A percentile compares a stretch with the other conserved stretches of the same genome.
phyloP scores from a whole-genome alignment of 129 eudicot genomes.

The Smallanthus sonchifolius region DNA sequence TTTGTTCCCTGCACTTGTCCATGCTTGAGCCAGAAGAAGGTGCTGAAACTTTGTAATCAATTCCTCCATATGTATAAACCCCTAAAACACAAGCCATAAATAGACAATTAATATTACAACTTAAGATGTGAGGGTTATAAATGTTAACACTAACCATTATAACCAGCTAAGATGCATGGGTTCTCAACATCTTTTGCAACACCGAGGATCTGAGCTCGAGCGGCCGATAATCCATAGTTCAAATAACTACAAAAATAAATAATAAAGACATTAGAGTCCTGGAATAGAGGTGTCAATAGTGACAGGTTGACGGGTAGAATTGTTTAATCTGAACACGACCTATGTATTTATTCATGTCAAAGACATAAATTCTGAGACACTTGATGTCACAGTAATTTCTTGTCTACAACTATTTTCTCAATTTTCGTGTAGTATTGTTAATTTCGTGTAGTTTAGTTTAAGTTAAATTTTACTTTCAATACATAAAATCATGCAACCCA shows the following conservation, averaged over 20 bases:
- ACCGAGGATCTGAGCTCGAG: slow-evolving; percentile 91
- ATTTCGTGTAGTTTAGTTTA: no score
- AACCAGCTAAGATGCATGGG: slow-evolving; percentile 74
- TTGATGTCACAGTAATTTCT: no score
- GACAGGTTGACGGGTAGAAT: no score
- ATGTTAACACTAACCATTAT: slow-evolving; percentile 40
- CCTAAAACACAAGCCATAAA: slow-evolving; percentile 31
- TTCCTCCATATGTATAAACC: slow-evolving; percentile 63
- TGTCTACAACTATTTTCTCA: no score
- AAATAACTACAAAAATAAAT: slow-evolving; percentile 56
- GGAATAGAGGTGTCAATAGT: no score
- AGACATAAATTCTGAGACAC: no score
- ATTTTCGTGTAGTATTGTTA: no score
- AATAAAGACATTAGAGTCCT: no score
- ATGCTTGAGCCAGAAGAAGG: slow-evolving; percentile 65
- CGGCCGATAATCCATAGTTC: slow-evolving; percentile 88
- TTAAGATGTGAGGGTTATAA: no score
- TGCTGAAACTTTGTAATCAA: slow-evolving; percentile 47
- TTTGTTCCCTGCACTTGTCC: slow-evolving; percentile 51
- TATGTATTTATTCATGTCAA: neutral
- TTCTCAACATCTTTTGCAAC: slow-evolving; percentile 51
- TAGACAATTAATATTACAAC: no score
- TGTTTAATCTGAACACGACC: neutral
- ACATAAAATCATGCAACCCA: no score
- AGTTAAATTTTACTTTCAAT: no score